Evolutionary conservation across 495 filamentous ascomycete genomes (phyloP).

Genomic region (Penicillium coffeae): DNA sequence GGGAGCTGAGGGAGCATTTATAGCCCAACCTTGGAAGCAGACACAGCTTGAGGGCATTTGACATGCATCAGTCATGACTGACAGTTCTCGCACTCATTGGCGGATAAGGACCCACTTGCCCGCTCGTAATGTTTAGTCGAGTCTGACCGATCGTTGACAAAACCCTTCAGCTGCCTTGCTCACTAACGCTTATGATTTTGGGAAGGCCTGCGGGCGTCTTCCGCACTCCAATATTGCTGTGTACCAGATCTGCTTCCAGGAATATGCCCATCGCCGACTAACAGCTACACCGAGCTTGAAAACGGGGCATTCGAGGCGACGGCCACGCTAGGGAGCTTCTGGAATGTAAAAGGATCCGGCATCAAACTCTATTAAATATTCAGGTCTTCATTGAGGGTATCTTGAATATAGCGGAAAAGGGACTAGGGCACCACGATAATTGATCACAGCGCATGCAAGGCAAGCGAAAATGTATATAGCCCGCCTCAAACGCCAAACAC

Average conservation of each 20-base stretch:
- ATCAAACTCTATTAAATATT: background rate
- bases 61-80: constrained; percentile 34
- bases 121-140: constrained; percentile 22
- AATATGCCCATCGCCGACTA: too few relatives aligned
- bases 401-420: constrained; percentile 1
- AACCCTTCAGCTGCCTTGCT: constrained; percentile 10
- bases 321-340: too few relatives aligned
- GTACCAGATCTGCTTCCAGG: too few relatives aligned
- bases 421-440: too few relatives aligned
- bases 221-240: too few relatives aligned
- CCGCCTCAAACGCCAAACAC: constrained; percentile 7
- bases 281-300: too few relatives aligned
- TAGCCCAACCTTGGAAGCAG: too few relatives aligned
- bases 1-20: constrained; percentile 7
- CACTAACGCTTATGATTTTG: too few relatives aligned
- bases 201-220: too few relatives aligned
- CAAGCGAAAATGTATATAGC: constrained; percentile 6
- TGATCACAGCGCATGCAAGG: too few relatives aligned
- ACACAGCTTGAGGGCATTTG: background rate
- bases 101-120: constrained; percentile 7
- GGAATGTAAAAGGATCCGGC: too few relatives aligned
- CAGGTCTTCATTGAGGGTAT: constrained; percentile 11
- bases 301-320: background rate
- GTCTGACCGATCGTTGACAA: constrained; percentile 41
- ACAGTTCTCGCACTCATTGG: constrained; percentile 23